phyloP scores from a whole-genome alignment of 179 eudicot genomes.

The Heliamphora pulchella region DNA sequence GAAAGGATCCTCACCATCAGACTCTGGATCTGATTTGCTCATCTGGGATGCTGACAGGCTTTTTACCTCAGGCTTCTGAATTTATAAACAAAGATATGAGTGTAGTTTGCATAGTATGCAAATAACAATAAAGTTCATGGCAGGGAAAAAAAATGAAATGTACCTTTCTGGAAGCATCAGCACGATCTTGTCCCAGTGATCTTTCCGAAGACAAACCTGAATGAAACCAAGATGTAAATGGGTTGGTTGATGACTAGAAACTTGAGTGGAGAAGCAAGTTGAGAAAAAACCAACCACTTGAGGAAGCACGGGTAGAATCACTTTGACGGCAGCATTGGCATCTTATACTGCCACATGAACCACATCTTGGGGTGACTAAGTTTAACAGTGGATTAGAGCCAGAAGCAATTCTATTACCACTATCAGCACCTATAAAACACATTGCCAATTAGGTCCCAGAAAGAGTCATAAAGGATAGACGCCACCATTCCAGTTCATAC shows the following conservation, averaged over 20 bases:
- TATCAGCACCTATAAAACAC: slow-evolving; percentile 28
- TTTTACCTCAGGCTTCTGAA: slow-evolving; percentile 26
- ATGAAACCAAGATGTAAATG: slow-evolving; percentile 14
- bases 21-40: slow-evolving; percentile 34
- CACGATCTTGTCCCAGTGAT: slow-evolving; percentile 18
- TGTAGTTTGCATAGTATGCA: background rate
- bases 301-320: slow-evolving; percentile 16
- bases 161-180: slow-evolving; percentile 27
- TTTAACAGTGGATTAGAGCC: slow-evolving; percentile 12
- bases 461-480: slow-evolving; percentile 24
- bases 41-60: slow-evolving; percentile 18
- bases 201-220: slow-evolving; percentile 31
- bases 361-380: slow-evolving; percentile 16
- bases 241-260: background rate
- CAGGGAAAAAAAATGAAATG: background rate
- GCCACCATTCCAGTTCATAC: slow-evolving; percentile 28
- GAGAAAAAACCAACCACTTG: slow-evolving; percentile 27
- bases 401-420: slow-evolving; percentile 21
- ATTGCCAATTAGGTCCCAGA: slow-evolving; percentile 25
- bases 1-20: slow-evolving; percentile 34
- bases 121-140: background rate
- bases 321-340: slow-evolving; percentile 27
- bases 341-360: slow-evolving; percentile 24
- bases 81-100: background rate
- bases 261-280: background rate